Evolutionary conservation across 768 basidiomycete genomes (phyloP), one percentile per base, ranked within the genome.

Genomic region (Pleurotus tuber-regium): DNA sequence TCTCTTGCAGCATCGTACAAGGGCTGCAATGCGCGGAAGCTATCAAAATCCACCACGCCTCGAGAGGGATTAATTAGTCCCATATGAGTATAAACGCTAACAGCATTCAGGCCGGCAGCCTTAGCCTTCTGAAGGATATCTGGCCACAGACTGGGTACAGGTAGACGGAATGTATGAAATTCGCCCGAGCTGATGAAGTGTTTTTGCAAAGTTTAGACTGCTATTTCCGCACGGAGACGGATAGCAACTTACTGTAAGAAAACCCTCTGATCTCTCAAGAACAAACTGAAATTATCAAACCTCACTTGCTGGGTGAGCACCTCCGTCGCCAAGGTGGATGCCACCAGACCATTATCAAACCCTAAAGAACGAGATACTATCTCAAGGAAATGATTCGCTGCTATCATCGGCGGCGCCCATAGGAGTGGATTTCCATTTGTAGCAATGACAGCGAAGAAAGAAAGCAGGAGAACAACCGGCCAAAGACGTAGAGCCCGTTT

Each of bases 41-140:
- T 82, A 55, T 78, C 62, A 55, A 92, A 89, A 61, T 92, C 89
- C 26, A 91, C 65, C 0, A 87, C 79, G 3, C 82, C 88, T 31
- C 77, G 84, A 0, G 87, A 76, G 8, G 89, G 91, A 55, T 92
- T 88, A 25, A 82, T 77, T 35, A 89, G 63, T 3, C 79, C 89
- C 90, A 89, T 88, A 57, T 92, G 89, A 0, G 81, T 81, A 58
- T 92, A 92, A 19, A 92, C 78, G 55, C 87, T 88, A 57, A 89
- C 69, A 0, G 80, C 80, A 58, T 92, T 93, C 54, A 93, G 71
- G 11, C 91, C 91, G 0, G 86, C 83, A 3, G 89, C 91, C 60
- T 89, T 89, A 54, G 82, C 72, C 61, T 89, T 92, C 57, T 92
- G 84, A 33, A 92, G 77, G 44, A 92, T 82, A 60, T 92, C 91